These are phyloP conservation scores for Cucurbita maxima DNA, from an alignment of 306 rosid genomes.

Conservation along the genomic window DNA sequence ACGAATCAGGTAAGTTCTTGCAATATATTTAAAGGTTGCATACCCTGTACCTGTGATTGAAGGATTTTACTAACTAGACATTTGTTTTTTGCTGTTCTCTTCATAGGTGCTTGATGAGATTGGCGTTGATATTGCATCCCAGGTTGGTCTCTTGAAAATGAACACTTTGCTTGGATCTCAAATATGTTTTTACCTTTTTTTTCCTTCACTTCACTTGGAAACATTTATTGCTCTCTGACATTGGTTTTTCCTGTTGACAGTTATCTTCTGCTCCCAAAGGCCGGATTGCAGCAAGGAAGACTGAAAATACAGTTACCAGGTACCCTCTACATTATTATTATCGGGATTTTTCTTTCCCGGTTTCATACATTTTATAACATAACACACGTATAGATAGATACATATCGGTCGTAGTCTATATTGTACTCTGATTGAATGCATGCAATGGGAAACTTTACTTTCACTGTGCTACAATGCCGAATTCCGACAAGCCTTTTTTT, in stretches of 20 bases:
- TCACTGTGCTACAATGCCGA: not conserved
- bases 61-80: slow-evolving; percentile 1
- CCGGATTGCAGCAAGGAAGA: slow-evolving; percentile 59
- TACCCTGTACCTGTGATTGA: not conserved
- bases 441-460: not conserved
- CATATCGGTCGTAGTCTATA: not conserved
- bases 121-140: slow-evolving; percentile 96
- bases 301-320: slow-evolving; percentile 49
- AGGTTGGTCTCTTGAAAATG: slow-evolving; percentile 37
- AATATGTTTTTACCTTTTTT: not conserved
- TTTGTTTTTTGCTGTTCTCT: slow-evolving; percentile 4
- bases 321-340: not conserved
- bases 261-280: slow-evolving; percentile 97
- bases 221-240: not conserved
- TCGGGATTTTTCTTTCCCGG: not conserved
- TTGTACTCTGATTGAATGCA: not conserved
- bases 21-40: not conserved
- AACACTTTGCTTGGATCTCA: not conserved
- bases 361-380: not conserved
- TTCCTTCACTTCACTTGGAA: not conserved
- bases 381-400: not conserved
- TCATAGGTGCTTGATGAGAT: slow-evolving; percentile 93
- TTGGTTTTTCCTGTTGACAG: slow-evolving; percentile 22
- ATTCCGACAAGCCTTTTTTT: not conserved
- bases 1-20: slow-evolving; percentile 64